These are phyloP conservation scores for Clausena lansium DNA, from an alignment of 345 rosid genomes.

Conservation along the genomic window DNA sequence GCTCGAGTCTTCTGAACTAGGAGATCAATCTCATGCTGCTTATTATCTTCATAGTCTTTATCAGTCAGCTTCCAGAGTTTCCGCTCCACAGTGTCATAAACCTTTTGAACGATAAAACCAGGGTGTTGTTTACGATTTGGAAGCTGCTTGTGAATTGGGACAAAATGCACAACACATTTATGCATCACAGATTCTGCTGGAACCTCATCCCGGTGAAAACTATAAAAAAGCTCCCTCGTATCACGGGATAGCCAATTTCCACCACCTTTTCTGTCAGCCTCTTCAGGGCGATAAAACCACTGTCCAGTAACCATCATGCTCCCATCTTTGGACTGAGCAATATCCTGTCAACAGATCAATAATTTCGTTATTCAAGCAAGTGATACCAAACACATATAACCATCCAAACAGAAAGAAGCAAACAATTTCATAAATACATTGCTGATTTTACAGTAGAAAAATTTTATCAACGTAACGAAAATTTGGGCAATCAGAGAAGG, in stretches of 20 bases:
- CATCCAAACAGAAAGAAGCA: background rate
- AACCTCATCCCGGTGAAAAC: conserved; percentile 92
- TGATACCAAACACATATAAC: background rate
- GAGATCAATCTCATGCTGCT: conserved; percentile 73
- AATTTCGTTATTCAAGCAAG: conserved; percentile 5
- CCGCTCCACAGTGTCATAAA: conserved; percentile 60
- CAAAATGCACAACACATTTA: conserved; percentile 91
- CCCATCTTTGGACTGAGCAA: conserved; percentile 58
- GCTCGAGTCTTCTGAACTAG: conserved; percentile 73
- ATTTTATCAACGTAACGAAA: background rate
- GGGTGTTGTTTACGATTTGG: conserved; percentile 80
- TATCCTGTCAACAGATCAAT: conserved; percentile 53
- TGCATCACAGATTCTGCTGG: conserved; percentile 99
- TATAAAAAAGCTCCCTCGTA: conserved; percentile 86
- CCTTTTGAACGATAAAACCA: conserved; percentile 90
- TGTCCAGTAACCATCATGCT: conserved; percentile 84
- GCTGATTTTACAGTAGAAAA: background rate
- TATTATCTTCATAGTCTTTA: conserved; percentile 68
- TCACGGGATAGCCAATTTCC: conserved; percentile 89
- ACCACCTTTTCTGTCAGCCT: conserved; percentile 90
- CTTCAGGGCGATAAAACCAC: conserved; percentile 99
- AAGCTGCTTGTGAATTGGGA: conserved; percentile 82
- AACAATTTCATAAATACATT: background rate
- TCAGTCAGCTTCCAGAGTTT: conserved; percentile 75
- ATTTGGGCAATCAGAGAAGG: background rate